phyloP scores from a whole-genome alignment of 495 filamentous ascomycete species.

The Penicillium cosmopolitanum region DNA sequence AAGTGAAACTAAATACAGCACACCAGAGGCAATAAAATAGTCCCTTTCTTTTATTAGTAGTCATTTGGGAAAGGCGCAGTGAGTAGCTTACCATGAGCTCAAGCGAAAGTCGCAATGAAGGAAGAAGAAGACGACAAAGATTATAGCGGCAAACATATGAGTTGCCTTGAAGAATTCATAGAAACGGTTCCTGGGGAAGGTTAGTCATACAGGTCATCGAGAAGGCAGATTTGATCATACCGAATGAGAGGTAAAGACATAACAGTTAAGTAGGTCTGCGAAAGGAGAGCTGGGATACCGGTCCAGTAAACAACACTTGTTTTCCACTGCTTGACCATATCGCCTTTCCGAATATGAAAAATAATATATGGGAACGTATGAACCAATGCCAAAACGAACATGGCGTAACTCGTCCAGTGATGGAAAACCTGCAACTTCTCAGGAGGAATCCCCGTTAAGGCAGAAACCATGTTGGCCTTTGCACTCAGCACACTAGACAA shows the following conservation, averaged over 20 bases:
- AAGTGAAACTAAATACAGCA: slow-evolving; percentile 51
- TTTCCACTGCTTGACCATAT: slow-evolving; percentile 51
- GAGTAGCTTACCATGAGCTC: slow-evolving; percentile 51
- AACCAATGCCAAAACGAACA: slow-evolving; percentile 50
- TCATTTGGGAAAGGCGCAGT: background rate
- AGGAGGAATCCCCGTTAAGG: slow-evolving; percentile 53
- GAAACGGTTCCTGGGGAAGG: slow-evolving; percentile 39
- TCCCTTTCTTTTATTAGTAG: slow-evolving; percentile 40
- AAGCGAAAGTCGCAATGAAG: slow-evolving; percentile 42
- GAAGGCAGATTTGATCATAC: slow-evolving; percentile 23
- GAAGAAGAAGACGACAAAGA: slow-evolving; percentile 56
- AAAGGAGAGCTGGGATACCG: slow-evolving; percentile 50
- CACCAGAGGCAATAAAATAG: slow-evolving; percentile 61
- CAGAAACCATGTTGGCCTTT: slow-evolving; percentile 49
- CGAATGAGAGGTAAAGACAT: slow-evolving; percentile 49
- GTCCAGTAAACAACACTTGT: slow-evolving; percentile 42
- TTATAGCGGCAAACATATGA: slow-evolving; percentile 47
- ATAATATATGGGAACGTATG: slow-evolving; percentile 60
- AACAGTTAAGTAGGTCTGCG: slow-evolving; percentile 55
- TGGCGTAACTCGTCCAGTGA: slow-evolving; percentile 49
- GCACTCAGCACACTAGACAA: slow-evolving; percentile 32
- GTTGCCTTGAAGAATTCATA: slow-evolving; percentile 60
- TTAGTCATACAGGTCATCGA: background rate
- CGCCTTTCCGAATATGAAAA: slow-evolving; percentile 44
- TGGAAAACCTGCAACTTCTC: slow-evolving; percentile 53